phyloP scores from a whole-genome alignment of 2,329 filamentous ascomycete species.

The Seiridium unicorne region DNA sequence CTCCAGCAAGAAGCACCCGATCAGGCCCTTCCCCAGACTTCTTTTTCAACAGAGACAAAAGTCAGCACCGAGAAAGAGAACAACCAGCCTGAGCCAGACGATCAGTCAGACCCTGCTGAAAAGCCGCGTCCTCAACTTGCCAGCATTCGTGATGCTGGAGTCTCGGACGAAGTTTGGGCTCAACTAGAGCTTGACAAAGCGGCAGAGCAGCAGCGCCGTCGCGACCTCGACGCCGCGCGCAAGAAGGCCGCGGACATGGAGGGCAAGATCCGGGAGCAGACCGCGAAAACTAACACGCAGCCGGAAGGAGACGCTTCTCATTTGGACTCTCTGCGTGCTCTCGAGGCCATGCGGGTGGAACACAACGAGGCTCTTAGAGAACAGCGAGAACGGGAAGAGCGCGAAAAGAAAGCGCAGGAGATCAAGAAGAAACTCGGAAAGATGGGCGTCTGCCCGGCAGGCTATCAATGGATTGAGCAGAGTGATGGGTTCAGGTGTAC shows the following conservation, averaged over 20 bases:
- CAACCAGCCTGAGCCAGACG: background rate
- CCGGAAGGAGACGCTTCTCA: background rate
- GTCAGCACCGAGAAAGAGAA: background rate
- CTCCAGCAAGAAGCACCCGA: background rate
- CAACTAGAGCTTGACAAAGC: constrained; percentile 53
- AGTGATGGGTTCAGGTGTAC: constrained; percentile 58
- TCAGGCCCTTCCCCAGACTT: background rate
- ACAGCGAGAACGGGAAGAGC: constrained; percentile 34
- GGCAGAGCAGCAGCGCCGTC: constrained; percentile 25
- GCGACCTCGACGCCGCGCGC: background rate
- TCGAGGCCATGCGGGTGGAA: constrained; percentile 32
- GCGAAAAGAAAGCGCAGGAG: constrained; percentile 19
- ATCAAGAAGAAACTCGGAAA: constrained; percentile 45
- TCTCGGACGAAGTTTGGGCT: constrained; percentile 60
- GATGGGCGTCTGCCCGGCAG: constrained; percentile 55
- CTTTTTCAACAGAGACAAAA: background rate
- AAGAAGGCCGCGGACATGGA: constrained; percentile 25
- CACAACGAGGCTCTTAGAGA: constrained; percentile 35
- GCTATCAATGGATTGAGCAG: constrained; percentile 63
- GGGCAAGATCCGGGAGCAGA: constrained; percentile 33
- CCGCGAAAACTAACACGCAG: constrained; percentile 18
- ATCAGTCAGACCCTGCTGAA: constrained; percentile 10
- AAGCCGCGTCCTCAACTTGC: background rate
- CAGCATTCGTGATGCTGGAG: constrained; percentile 49
- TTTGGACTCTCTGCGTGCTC: background rate